Conservation (phyloP, 208 protist genomes). For the Crithidia expoeki region DNA sequence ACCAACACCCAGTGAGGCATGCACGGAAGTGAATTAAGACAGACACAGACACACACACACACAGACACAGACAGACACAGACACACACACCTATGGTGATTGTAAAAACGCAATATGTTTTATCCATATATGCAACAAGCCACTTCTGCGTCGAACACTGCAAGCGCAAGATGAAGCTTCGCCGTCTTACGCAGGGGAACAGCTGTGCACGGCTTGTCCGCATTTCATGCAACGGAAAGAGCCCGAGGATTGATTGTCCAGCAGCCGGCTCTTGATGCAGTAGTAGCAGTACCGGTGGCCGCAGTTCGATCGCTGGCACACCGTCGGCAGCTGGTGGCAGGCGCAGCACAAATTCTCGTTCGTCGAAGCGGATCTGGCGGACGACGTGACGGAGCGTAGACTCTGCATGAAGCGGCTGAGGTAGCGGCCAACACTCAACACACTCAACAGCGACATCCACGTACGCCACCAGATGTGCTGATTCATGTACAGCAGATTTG, state of each 20-base stretch:
- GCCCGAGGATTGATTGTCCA: constrained; percentile 52
- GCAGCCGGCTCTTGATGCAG: constrained; percentile 88
- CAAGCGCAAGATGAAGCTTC: no score
- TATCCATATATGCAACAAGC: no score
- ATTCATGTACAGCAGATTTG: constrained; percentile 88
- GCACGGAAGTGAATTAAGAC: background rate
- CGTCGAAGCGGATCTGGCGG: constrained; percentile 18
- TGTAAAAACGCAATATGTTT: no score
- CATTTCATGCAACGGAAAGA: constrained; percentile 85
- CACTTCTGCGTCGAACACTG: no score
- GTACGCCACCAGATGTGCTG: constrained; percentile 87
- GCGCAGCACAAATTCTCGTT: constrained; percentile 76
- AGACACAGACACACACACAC: background rate
- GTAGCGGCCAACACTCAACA: constrained; percentile 78
- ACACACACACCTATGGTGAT: no score
- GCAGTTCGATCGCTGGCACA: constrained; percentile 85
- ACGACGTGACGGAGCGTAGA: constrained; percentile 41
- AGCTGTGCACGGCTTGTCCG: constrained; percentile 65
- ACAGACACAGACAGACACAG: no score
- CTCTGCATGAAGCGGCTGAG: constrained; percentile 54
- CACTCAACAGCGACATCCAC: constrained; percentile 75
- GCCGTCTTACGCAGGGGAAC: constrained; percentile 37
- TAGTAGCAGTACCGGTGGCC: constrained; percentile 93
- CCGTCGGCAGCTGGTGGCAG: constrained; percentile 65
- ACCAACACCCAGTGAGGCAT: background rate